phyloP scores from a whole-genome alignment of 257 asterid species.

The Asclepias syriaca region DNA sequence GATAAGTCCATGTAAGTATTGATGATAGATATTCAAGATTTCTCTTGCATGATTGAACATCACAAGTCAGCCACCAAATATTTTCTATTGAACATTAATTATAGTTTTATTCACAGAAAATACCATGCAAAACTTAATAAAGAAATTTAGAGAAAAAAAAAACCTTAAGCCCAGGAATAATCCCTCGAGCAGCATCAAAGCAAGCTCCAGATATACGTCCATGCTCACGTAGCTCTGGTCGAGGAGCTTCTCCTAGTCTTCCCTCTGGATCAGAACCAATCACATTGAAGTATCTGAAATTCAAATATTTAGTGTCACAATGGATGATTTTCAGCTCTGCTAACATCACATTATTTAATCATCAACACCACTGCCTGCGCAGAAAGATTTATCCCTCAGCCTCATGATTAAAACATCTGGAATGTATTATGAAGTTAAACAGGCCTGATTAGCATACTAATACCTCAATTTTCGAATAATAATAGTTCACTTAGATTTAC shows the following conservation, averaged over 20 bases:
- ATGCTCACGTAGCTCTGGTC: slow-evolving; percentile 83
- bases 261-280: slow-evolving; percentile 85
- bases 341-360: background rate
- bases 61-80: background rate
- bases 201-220: slow-evolving; percentile 95
- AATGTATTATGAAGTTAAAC: background rate
- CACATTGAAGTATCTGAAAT: slow-evolving; percentile 42
- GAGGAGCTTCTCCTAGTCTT: slow-evolving; percentile 94
- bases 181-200: slow-evolving; percentile 91
- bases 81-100: background rate
- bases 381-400: slow-evolving; percentile 1
- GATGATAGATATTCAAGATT: background rate
- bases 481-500: too few species aligned
- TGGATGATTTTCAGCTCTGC: background rate
- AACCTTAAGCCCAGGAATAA: slow-evolving; percentile 80
- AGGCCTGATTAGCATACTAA: background rate
- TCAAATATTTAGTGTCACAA: slow-evolving; percentile 14
- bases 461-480: background rate
- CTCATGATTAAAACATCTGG: background rate
- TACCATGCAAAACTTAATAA: background rate
- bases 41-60: background rate
- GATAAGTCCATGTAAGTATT: background rate
- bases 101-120: background rate
- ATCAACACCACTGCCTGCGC: background rate
- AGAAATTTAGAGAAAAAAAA: background rate